phyloP scores from a whole-genome alignment of 495 filamentous ascomycete genomes.

The Aspergillus hancockii region DNA sequence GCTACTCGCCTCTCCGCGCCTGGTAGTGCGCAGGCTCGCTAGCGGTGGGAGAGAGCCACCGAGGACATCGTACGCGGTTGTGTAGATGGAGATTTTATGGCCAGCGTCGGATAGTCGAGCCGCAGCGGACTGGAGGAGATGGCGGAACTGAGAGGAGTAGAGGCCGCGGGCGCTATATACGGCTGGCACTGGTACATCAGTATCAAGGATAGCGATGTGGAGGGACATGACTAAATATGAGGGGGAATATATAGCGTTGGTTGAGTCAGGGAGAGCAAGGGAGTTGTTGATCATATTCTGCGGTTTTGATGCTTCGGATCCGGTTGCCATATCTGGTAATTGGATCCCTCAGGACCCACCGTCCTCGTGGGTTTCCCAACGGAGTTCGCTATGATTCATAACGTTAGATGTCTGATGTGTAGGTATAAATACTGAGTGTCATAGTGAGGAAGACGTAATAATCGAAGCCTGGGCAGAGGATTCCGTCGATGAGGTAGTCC shows the following conservation, averaged over 20 bases:
- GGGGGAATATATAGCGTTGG: not conserved
- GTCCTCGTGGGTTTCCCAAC: not conserved
- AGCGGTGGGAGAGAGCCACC: conserved; percentile 36
- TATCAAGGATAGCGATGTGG: conserved; percentile 46
- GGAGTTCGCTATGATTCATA: too few relatives aligned
- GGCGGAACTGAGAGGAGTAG: conserved; percentile 41
- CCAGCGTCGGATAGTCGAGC: conserved; percentile 22
- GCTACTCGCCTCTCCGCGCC: conserved; percentile 6
- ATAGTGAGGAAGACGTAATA: too few relatives aligned
- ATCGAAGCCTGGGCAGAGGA: too few relatives aligned
- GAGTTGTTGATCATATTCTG: too few relatives aligned
- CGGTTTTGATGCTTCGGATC: conserved; percentile 10
- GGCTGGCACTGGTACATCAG: conserved; percentile 38
- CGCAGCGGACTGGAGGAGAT: conserved; percentile 36
- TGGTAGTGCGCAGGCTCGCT: conserved; percentile 24
- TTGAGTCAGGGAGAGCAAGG: not conserved
- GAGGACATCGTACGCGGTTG: conserved; percentile 42
- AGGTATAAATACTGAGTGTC: too few relatives aligned
- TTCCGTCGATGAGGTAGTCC: too few relatives aligned
- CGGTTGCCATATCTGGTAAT: conserved; percentile 17
- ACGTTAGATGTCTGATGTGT: too few relatives aligned
- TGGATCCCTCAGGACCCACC: conserved; percentile 4
- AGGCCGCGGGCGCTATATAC: conserved; percentile 39
- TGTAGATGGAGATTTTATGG: conserved; percentile 25
- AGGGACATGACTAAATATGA: not conserved